Evolutionary conservation across 2,329 filamentous ascomycete species (phyloP).

Genomic region (Seiridium unicorne): DNA sequence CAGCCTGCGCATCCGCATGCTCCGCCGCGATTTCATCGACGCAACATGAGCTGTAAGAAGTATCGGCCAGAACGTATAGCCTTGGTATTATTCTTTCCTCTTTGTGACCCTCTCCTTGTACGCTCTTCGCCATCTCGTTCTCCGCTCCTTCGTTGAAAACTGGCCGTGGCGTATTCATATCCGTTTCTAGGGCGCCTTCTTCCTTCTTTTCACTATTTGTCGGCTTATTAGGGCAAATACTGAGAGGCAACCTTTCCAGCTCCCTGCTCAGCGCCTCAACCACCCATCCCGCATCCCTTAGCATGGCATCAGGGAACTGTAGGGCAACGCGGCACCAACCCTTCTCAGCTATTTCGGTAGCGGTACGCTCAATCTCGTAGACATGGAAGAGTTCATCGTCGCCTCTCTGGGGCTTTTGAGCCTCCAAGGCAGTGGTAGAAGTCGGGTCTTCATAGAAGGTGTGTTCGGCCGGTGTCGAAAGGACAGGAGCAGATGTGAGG

Average conservation of each 20-base stretch:
- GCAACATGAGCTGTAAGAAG: slow-evolving; percentile 95
- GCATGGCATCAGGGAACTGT: slow-evolving; percentile 95
- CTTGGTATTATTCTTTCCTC: slow-evolving; percentile 15
- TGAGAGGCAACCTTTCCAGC: slow-evolving; percentile 21
- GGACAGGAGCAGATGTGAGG: slow-evolving; percentile 54
- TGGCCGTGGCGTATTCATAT: slow-evolving; percentile 2
- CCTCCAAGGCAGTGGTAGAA: slow-evolving; percentile 20
- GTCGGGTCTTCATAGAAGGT: slow-evolving; percentile 51
- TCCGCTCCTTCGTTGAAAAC: neutral
- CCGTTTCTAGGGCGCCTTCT: slow-evolving; percentile 4
- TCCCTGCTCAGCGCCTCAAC: slow-evolving; percentile 58
- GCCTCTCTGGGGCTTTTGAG: slow-evolving; percentile 31
- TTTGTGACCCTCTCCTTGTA: neutral
- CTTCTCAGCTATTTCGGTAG: slow-evolving; percentile 69
- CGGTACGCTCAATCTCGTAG: slow-evolving; percentile 84
- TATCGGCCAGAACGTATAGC: slow-evolving; percentile 88
- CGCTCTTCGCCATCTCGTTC: neutral
- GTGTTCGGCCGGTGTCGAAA: slow-evolving; percentile 63
- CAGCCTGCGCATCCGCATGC: slow-evolving; percentile 84
- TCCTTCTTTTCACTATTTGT: slow-evolving; percentile 2
- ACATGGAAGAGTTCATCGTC: slow-evolving; percentile 72
- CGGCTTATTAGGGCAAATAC: neutral
- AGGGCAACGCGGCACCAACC: slow-evolving; percentile 77
- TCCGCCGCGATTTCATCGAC: slow-evolving; percentile 96
- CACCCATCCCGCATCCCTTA: slow-evolving; percentile 79